phyloP scores from a whole-genome alignment of 768 basidiomycete genomes.

The Lactifluus volemus region DNA sequence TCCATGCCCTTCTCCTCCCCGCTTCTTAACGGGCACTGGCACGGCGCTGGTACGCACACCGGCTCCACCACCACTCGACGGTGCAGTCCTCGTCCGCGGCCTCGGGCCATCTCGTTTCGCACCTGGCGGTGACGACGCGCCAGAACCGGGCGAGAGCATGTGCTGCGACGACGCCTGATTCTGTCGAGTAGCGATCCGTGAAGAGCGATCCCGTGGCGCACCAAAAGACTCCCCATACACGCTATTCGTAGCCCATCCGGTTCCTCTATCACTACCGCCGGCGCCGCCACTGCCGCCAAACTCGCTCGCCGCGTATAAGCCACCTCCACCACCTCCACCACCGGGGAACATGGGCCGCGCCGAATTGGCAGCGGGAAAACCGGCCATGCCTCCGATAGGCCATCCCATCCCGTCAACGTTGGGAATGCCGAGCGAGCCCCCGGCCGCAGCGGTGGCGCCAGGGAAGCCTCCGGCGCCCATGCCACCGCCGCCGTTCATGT shows the following conservation, averaged over 20 bases:
- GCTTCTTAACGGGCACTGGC: constrained; percentile 1
- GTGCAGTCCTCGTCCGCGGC: constrained; percentile 27
- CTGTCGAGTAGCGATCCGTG: constrained; percentile 17
- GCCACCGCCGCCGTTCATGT: constrained; percentile 16
- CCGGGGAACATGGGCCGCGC: constrained; percentile 53
- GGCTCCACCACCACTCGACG: constrained; percentile 21
- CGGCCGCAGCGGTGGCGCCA: neutral
- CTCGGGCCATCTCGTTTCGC: constrained; percentile 17
- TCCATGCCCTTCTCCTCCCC: constrained; percentile 5
- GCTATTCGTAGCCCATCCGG: constrained; percentile 45
- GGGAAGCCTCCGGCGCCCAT: constrained; percentile 4
- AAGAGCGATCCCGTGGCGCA: constrained; percentile 23
- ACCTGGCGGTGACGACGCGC: constrained; percentile 14
- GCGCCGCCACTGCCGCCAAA: constrained; percentile 23
- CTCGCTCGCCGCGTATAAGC: constrained; percentile 50
- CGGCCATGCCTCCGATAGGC: constrained; percentile 33
- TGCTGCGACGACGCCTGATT: constrained; percentile 3
- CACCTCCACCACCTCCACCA: constrained; percentile 27
- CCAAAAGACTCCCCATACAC: constrained; percentile 52
- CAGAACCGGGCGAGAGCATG: neutral
- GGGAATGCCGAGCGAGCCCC: constrained; percentile 20
- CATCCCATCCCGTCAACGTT: constrained; percentile 32
- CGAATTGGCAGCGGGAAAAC: constrained; percentile 36
- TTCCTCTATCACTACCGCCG: constrained; percentile 26
- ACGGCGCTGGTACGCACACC: neutral